Percentiles rank a stretch among this genome's conserved stretches.
Conservation (phyloP, 2,329 filamentous ascomycete genomes). For the Botrytis galanthina region DNA sequence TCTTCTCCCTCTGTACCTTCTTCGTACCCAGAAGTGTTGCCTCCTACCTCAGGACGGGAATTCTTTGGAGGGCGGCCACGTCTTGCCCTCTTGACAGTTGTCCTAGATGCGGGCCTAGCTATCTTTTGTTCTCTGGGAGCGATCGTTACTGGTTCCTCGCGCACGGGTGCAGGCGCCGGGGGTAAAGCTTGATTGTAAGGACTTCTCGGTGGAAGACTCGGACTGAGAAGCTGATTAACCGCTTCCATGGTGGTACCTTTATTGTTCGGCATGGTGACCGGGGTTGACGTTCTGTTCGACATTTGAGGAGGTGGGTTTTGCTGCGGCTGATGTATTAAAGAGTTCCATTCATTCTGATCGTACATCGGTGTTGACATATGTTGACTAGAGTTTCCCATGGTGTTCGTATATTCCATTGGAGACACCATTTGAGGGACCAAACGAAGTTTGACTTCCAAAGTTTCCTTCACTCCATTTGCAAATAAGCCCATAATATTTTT, state of each 20-base stretch:
- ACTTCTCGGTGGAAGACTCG: constrained; percentile 30
- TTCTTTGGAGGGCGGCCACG: constrained; percentile 26
- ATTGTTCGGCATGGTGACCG: constrained; percentile 17
- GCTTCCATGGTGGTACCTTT: constrained; percentile 39
- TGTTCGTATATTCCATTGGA: constrained; percentile 59
- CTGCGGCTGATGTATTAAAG: constrained; percentile 67
- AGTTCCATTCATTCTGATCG: constrained; percentile 75
- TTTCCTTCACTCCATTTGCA: constrained; percentile 78
- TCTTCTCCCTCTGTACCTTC: constrained; percentile 50
- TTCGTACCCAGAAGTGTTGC: constrained; percentile 74
- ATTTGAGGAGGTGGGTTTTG: constrained; percentile 47
- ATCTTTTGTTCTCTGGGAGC: constrained; percentile 28
- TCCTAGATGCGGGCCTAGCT: constrained; percentile 35
- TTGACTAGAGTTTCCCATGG: constrained; percentile 59
- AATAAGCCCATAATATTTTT: constrained; percentile 84
- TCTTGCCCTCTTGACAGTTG: constrained; percentile 34
- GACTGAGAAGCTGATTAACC: constrained; percentile 42
- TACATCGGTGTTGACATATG: constrained; percentile 57
- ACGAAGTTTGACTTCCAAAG: constrained; percentile 87
- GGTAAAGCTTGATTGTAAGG: constrained; percentile 24
- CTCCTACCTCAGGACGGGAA: constrained; percentile 41
- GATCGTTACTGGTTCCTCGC: constrained; percentile 21
- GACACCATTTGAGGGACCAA: constrained; percentile 63
- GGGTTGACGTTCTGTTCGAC: constrained; percentile 27
- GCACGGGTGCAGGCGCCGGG: constrained; percentile 24